phyloP scores from a whole-genome alignment of 2,329 filamentous ascomycete species.

The Beauveria australis region DNA sequence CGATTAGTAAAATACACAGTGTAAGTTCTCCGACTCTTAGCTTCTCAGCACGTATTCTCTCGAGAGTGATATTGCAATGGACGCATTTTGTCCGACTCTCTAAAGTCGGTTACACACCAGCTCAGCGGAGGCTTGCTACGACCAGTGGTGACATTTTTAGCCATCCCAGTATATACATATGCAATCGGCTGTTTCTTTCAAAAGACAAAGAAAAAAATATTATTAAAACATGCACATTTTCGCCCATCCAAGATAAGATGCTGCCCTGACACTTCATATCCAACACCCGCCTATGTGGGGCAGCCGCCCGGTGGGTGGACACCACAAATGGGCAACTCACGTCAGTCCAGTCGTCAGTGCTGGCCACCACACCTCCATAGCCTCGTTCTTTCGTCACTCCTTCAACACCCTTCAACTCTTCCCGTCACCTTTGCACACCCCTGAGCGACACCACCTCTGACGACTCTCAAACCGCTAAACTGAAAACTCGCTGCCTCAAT shows the following conservation, averaged over 20 bases:
- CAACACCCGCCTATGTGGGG: background rate
- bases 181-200: background rate
- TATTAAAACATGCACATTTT: background rate
- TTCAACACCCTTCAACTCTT: background rate
- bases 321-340: background rate
- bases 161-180: background rate
- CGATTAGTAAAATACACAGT: no score
- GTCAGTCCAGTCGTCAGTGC: constrained; percentile 5
- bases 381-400: constrained; percentile 4
- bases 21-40: no score
- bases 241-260: background rate
- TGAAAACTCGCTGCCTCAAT: background rate
- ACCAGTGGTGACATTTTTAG: no score
- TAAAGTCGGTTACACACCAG: no score
- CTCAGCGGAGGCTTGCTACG: no score
- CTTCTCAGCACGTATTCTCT: no score
- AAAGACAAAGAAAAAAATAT: no score
- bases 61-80: no score
- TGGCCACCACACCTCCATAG: background rate
- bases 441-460: background rate
- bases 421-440: background rate
- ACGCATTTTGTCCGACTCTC: no score
- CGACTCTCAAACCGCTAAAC: background rate
- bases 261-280: background rate
- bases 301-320: background rate